Base-by-base conservation (phyloP, 345 rosid genomes). In the Hypericum androsaemum region DNA sequence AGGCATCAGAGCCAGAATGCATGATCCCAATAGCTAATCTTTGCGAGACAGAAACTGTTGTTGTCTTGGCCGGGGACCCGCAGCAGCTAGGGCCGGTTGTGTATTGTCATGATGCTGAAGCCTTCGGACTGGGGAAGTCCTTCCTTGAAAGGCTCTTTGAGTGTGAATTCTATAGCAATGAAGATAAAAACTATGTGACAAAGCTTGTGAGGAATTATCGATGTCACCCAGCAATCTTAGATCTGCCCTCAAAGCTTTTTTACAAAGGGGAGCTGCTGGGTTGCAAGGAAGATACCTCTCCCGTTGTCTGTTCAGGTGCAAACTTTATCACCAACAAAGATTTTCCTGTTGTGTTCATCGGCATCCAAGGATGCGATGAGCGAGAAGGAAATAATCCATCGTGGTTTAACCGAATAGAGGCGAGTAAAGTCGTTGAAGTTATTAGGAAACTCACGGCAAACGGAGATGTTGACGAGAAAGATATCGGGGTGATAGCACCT, bases 321-420 rank as follows among this genome's bases (percentile, higher is more conserved):
- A 71, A 72, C 42, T 63, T 85, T 61, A 70, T 80, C 54, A 89
- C 86, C 7, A 78, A 81, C 71, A 79, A 64, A 56, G 77, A 78
- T 13, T 90, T 87, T 56, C 98, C 95, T 12, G 71, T 87, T 64
- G 75, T 75, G 52, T 90, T 90, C 64, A 80, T 77, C 54, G 98
- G 98, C 48, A 80, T 87, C 56, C 94, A 87, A 78, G 98, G 98
- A 45, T 81, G 87, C 64, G 98, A 90, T 69, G 96, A 90, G 78
- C 81, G 98, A 70, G 96, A 90, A 77, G 96, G 88, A 28, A 83
- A 59, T 66, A 90, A 88, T 63, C 98, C 94, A 5, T 90, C 96
- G 9, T 88, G 96, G 95, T 87, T 90, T 67, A 90, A 90, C 70
- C 73, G 96, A 14, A 73, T 90, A 43, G 96, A 90, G 75, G 83